A percentile compares a stretch with the other conserved stretches of the same genome.
phyloP scores from a whole-genome alignment of 2,329 filamentous ascomycete genomes.

The Xylariaceae sp. region DNA sequence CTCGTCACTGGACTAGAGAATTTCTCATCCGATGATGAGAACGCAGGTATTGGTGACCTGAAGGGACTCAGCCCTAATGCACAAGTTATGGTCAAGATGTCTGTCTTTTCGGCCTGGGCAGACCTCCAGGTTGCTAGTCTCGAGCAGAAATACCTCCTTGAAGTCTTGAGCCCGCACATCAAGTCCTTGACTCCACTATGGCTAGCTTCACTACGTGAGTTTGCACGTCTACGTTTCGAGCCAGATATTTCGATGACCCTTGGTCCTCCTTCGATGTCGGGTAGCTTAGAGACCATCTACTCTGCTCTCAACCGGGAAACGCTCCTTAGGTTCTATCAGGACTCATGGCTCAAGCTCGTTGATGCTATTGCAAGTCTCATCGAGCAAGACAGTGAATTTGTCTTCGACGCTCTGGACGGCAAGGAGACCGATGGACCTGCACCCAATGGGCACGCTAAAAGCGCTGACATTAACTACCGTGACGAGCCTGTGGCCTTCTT shows the following conservation, averaged over 20 bases:
- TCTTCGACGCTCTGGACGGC: slow-evolving; percentile 92
- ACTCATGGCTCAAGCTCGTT: slow-evolving; percentile 92
- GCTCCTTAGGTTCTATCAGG: slow-evolving; percentile 90
- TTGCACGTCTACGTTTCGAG: slow-evolving; percentile 88
- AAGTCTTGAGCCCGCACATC: slow-evolving; percentile 86
- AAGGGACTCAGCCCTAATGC: slow-evolving; percentile 92
- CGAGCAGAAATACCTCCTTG: slow-evolving; percentile 82
- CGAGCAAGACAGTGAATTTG: slow-evolving; percentile 94
- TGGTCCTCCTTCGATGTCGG: slow-evolving; percentile 73
- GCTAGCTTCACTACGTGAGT: slow-evolving; percentile 89
- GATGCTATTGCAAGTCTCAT: slow-evolving; percentile 97
- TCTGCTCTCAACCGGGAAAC: slow-evolving; percentile 92
- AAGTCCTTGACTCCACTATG: slow-evolving; percentile 86
- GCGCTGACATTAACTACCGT: slow-evolving; percentile 88
- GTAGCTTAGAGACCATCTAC: slow-evolving; percentile 89
- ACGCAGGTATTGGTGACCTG: slow-evolving; percentile 84
- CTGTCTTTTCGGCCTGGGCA: slow-evolving; percentile 95
- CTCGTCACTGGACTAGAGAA: slow-evolving; percentile 87
- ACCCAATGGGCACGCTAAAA: slow-evolving; percentile 51
- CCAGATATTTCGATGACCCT: slow-evolving; percentile 92
- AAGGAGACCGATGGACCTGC: slow-evolving; percentile 55
- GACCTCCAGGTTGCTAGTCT: slow-evolving; percentile 92
- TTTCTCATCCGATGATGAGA: slow-evolving; percentile 76
- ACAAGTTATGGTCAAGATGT: slow-evolving; percentile 97
- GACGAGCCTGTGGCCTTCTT: slow-evolving; percentile 98